Evolutionary conservation across 495 filamentous ascomycete genomes (phyloP), one percentile per base, ranked within the genome.

Genomic region (Neurospora cerealis): DNA sequence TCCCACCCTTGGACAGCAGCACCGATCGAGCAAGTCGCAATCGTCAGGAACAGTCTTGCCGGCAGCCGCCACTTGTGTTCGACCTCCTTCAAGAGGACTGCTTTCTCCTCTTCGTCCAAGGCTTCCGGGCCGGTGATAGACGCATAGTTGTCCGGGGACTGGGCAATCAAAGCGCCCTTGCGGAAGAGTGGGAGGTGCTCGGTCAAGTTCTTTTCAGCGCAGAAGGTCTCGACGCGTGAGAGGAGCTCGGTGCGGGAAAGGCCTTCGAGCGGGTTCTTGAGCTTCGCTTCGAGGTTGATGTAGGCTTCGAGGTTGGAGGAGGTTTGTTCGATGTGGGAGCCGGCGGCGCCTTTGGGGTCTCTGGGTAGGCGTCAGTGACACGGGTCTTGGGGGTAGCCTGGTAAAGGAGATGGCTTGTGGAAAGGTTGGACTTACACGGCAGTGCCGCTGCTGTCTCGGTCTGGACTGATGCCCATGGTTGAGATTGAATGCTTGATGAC

Each of bases 1-100:
- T 91, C 89, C 89, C 90, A 92, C 38, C 91, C 90, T 77, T 93
- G 91, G 37, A 92, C 89, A 17, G 91, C 91, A 19, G 92, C 92
- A n/a, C 88, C 91, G 70, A 94, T 88, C 24, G 91, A 92, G 79
- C 90, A 91, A 40, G 90, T 86, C 28, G 87, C 79, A 75, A 94
- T 91, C 71, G 91, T 92, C 74, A 89, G 84, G 80, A 82, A 86
- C 15, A 93, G 81, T n/a, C 82, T 84, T 74, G 73, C 77, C 9
- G 91, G 91, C 32, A 91, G 87, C 39, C 87, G 84, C 91, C 91
- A 93, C 73, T 89, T 88, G 79, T 90, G 86, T 11, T 85, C 83
- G 24, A 84, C 79, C 76, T 94, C 92, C 48, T 86, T 75, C 39
- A 78, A 79, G 37, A 94, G 82, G n/a, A 77, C 81, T 5, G 76